Conservation (phyloP, 2,329 filamentous ascomycete species). For the Fusarium bulbicola region DNA sequence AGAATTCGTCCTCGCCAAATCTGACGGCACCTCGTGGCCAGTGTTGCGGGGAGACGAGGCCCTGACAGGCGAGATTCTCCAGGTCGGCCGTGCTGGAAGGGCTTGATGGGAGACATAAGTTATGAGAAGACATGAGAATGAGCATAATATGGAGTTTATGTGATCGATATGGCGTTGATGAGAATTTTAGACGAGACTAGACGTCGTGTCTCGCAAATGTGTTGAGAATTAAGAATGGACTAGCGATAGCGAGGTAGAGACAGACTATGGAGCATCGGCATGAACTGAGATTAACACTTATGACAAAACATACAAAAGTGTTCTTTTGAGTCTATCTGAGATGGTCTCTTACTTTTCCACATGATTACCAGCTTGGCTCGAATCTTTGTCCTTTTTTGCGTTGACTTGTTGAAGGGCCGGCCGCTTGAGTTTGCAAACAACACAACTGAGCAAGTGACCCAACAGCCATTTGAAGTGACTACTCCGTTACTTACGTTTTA, state of each 20-base stretch:
- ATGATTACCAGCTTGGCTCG: not conserved
- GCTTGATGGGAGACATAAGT: constrained; percentile 37
- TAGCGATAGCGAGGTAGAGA: not conserved
- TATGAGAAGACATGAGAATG: constrained; percentile 1
- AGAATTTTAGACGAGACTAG: constrained; percentile 4
- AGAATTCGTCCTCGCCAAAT: constrained; percentile 77
- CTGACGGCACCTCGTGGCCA: constrained; percentile 83
- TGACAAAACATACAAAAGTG: not conserved
- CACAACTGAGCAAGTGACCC: not conserved
- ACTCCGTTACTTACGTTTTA: not conserved
- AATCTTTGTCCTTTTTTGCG: not conserved
- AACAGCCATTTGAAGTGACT: not conserved
- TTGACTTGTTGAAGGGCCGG: not conserved
- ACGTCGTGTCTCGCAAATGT: not conserved
- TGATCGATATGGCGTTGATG: constrained; percentile 29
- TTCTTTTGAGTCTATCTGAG: not conserved
- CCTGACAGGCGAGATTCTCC: constrained; percentile 79
- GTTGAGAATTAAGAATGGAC: constrained; percentile 11
- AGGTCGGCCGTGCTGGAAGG: constrained; percentile 82
- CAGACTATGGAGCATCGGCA: not conserved
- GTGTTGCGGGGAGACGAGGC: constrained; percentile 82
- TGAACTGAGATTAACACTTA: not conserved
- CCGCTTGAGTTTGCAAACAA: not conserved
- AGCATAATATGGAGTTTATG: constrained; percentile 31
- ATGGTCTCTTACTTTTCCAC: not conserved